phyloP scores from a whole-genome alignment of 768 basidiomycete genomes.

The Trametes meyenii region DNA sequence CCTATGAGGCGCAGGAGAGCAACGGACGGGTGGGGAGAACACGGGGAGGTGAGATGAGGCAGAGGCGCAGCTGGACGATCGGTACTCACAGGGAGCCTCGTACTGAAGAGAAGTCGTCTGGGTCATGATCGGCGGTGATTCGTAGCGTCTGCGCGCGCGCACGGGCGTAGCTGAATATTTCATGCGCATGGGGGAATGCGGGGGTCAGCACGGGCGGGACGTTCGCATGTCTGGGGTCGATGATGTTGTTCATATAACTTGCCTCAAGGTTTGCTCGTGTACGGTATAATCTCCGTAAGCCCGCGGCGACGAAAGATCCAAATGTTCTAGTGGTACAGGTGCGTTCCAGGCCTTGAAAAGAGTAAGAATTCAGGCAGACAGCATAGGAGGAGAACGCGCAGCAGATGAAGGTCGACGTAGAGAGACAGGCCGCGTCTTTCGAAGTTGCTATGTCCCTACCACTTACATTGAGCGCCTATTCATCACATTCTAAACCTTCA shows the following conservation, averaged over 20 bases:
- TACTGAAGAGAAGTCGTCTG: slow-evolving; percentile 34
- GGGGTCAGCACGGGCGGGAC: neutral
- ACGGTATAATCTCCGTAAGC: slow-evolving; percentile 4
- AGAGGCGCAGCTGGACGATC: neutral
- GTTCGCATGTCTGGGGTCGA: neutral
- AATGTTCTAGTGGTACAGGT: slow-evolving; percentile 7
- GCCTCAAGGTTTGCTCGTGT: slow-evolving; percentile 22
- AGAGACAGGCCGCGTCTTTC: too few relatives aligned
- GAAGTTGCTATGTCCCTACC: too few relatives aligned
- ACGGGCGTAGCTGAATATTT: slow-evolving; percentile 10
- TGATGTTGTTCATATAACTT: slow-evolving; percentile 1
- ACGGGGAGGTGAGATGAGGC: neutral
- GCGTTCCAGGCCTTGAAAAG: slow-evolving; percentile 5
- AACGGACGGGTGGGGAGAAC: neutral
- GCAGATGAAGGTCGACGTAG: neutral
- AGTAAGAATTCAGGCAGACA: slow-evolving; percentile 1
- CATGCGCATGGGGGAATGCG: slow-evolving; percentile 12
- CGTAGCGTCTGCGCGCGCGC: slow-evolving; percentile 20
- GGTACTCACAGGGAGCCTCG: slow-evolving; percentile 34
- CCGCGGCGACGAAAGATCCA: neutral
- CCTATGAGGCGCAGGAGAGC: slow-evolving; percentile 44
- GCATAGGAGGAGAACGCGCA: slow-evolving; percentile 6
- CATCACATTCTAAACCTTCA: too few relatives aligned
- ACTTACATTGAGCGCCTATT: too few relatives aligned
- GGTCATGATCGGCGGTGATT: slow-evolving; percentile 28